phyloP scores from a whole-genome alignment of 2,329 filamentous ascomycete genomes.

The Zymoseptoria tritici region DNA sequence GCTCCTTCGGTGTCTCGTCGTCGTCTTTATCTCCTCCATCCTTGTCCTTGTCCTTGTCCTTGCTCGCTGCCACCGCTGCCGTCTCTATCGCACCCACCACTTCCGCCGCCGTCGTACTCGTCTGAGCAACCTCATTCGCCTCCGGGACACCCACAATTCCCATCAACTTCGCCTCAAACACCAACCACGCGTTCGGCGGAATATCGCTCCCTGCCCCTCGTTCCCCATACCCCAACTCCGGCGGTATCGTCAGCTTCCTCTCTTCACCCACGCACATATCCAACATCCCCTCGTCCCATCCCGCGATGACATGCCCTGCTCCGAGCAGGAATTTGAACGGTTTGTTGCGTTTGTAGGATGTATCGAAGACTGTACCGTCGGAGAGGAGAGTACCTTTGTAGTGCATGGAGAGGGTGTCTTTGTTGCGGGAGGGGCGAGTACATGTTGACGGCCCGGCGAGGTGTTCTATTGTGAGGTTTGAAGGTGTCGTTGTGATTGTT shows the following conservation, averaged over 20 bases:
- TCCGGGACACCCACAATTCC: constrained; percentile 54
- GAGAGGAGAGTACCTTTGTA: constrained; percentile 44
- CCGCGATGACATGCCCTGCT: constrained; percentile 76
- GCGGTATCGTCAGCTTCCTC: constrained; percentile 80
- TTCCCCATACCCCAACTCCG: constrained; percentile 74
- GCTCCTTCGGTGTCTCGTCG: constrained; percentile 13
- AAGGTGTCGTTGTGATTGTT: neutral
- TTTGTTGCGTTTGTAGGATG: constrained; percentile 65
- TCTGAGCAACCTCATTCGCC: neutral
- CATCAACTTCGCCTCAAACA: constrained; percentile 89
- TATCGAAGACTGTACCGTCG: constrained; percentile 75
- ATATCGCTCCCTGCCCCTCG: constrained; percentile 60
- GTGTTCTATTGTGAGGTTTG: constrained; percentile 33
- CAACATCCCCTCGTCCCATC: constrained; percentile 84
- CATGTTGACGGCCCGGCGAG: constrained; percentile 35
- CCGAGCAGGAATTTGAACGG: constrained; percentile 79
- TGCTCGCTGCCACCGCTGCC: constrained; percentile 3
- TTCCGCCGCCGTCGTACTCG: constrained; percentile 10
- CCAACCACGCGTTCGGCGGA: constrained; percentile 69
- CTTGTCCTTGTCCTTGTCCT: constrained; percentile 4
- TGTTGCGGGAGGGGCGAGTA: constrained; percentile 37
- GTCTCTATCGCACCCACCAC: constrained; percentile 21
- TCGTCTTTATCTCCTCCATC: constrained; percentile 9
- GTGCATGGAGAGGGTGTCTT: constrained; percentile 42
- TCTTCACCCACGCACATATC: constrained; percentile 97